These are phyloP conservation scores for Ophiostoma tasmaniense DNA, from an alignment of 2,329 filamentous ascomycete species.

Conservation along the genomic window DNA sequence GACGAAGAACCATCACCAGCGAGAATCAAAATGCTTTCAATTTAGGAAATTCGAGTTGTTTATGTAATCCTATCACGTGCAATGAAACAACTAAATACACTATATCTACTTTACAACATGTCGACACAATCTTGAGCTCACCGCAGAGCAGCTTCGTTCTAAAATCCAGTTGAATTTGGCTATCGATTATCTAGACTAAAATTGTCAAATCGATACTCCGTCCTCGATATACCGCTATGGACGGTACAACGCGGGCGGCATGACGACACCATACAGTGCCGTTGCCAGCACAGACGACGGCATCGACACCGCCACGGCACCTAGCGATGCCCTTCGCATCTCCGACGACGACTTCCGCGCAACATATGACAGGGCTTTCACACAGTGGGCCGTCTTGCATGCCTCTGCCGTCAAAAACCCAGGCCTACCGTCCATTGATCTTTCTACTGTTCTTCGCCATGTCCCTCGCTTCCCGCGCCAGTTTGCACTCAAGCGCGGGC, in stretches of 20 bases:
- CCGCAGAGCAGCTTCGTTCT: not conserved
- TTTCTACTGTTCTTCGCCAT: not conserved
- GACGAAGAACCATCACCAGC: too few relatives aligned
- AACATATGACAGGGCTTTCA: not conserved
- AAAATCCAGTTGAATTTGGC: not conserved
- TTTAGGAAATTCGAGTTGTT: too few relatives aligned
- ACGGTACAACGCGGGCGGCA: not conserved
- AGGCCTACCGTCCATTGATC: not conserved
- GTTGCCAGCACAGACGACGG: not conserved
- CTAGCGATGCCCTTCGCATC: not conserved
- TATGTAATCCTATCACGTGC: too few relatives aligned
- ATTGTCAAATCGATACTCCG: not conserved
- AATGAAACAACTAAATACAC: not conserved
- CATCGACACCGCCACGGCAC: too few relatives aligned
- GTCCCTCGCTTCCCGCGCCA: slow-evolving; percentile 13
- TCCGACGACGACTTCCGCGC: not conserved
- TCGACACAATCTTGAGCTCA: not conserved
- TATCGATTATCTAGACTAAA: not conserved
- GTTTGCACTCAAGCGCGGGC: slow-evolving; percentile 9
- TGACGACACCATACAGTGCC: not conserved
- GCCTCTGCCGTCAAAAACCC: not conserved
- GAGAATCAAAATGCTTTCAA: too few relatives aligned
- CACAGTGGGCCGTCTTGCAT: not conserved
- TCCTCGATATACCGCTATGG: not conserved
- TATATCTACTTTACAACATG: not conserved